Evolutionary conservation across 2,329 filamentous ascomycete species (phyloP), one percentile per base, ranked within the genome.

Genomic region (Talaromyces sp.): DNA sequence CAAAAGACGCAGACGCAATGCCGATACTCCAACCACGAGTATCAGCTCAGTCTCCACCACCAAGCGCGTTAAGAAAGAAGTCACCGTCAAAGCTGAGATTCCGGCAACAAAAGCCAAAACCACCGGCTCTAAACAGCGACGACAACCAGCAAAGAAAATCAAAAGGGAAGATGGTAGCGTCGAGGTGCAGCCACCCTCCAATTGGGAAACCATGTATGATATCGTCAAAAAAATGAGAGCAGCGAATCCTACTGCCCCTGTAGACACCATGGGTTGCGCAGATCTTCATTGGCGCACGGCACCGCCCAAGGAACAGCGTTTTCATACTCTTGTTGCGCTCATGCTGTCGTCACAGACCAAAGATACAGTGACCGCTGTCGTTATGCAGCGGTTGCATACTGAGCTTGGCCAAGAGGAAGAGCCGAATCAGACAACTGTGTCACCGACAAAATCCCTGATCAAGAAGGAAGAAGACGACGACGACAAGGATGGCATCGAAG

Each of bases 251-350:
- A 80, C 77, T 0, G 95, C 95, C 0, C 90, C 93, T 0, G 95
- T 99, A 11, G 95, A 99, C 75, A 98, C 93, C 0, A 97, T 98
- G 93, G 95, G 95, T 11, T 99, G 95, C 76, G 92, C 78, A 25
- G 75, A 81, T 54, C 69, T 80, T 8, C 75, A 77, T 66, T 80
- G 76, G 76, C 74, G 72, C 6, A 70, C 70, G 0, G 79, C 78
- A 0, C 73, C 74, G 18, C 77, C 77, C 1, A 75, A 80, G 61
- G 84, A 88, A 71, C 86, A 87, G 72, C 85, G 93, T 6, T 93
- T 96, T 69, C 93, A 97, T 71, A 96, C 91, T 2, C 84, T 97
- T 33, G 83, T 96, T 42, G 86, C 92, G 14, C 81, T 97, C 66
- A 96, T 97, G 93, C 83, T 97, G 37, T 93, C 89, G 39, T 92